Evolutionary conservation across 2,329 filamentous ascomycete species (phyloP).

Genomic region (Rhynchosporium secalis): DNA sequence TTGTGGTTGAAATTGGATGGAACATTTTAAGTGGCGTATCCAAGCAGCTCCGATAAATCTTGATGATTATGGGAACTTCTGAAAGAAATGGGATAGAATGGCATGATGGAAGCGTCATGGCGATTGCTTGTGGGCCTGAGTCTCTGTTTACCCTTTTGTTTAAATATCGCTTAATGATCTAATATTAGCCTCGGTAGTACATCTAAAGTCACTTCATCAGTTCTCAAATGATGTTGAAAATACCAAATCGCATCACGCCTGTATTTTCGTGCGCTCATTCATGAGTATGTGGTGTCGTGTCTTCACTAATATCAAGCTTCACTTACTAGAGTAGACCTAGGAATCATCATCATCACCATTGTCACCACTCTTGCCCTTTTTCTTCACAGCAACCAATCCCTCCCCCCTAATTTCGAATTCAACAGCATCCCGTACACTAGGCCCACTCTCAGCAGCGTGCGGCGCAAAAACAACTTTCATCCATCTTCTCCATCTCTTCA

Average conservation of each 20-base stretch:
- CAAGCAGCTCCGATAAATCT: too few relatives aligned
- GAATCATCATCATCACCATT: conserved; percentile 18
- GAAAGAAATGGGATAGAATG: background rate
- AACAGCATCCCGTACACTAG: conserved; percentile 52
- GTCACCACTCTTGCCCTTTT: conserved; percentile 15
- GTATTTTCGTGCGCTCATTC: background rate
- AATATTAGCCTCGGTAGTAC: too few relatives aligned
- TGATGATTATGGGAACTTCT: background rate
- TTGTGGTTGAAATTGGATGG: conserved; percentile 50
- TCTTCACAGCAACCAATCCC: conserved; percentile 50
- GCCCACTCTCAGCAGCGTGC: conserved; percentile 60
- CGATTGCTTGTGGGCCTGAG: too few relatives aligned
- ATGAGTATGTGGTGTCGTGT: background rate
- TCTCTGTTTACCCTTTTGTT: too few relatives aligned
- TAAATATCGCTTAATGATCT: too few relatives aligned
- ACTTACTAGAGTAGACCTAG: background rate
- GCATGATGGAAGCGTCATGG: too few relatives aligned
- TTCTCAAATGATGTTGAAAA: too few relatives aligned
- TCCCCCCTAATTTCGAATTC: conserved; percentile 76
- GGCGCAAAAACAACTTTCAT: conserved; percentile 90
- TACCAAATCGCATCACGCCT: background rate
- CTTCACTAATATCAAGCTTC: background rate
- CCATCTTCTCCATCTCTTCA: conserved; percentile 68
- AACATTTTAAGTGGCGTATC: too few relatives aligned
- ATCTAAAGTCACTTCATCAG: too few relatives aligned